Percentiles rank a stretch among this genome's conserved stretches.
Evolutionary conservation across 352 stramenopile species (phyloP).

Genomic region (Lagenidium giganteum): DNA sequence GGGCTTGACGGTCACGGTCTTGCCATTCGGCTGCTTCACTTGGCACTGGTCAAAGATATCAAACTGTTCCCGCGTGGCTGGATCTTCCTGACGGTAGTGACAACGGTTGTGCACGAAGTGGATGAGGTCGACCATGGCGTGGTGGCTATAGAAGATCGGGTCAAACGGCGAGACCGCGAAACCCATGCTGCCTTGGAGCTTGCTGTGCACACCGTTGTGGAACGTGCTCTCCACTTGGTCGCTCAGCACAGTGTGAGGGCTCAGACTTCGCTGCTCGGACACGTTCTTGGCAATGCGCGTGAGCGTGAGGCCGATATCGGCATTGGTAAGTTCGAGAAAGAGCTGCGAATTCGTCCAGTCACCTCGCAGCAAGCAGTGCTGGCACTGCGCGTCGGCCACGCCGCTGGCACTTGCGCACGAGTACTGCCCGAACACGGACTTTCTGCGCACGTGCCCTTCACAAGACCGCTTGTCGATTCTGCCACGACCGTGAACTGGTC

Average conservation of each 20-base stretch:
- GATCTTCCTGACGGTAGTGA: no score
- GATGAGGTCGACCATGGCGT: constrained; percentile 17
- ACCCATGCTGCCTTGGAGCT: constrained; percentile 15
- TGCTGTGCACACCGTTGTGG: constrained; percentile 21
- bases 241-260: no score
- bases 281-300: no score
- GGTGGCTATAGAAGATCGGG: constrained; percentile 18
- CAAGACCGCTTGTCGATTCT: constrained; percentile 9
- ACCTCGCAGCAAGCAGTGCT: not conserved
- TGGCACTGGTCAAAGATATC: no score
- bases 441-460: constrained; percentile 10
- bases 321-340: no score
- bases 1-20: no score
- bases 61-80: no score
- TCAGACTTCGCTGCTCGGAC: no score
- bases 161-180: constrained; percentile 15
- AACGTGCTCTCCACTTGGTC: constrained; percentile 11
- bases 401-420: not conserved
- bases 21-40: no score
- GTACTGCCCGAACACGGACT: constrained; percentile 12
- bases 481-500: not conserved
- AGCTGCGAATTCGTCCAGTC: constrained; percentile 4
- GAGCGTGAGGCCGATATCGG: no score
- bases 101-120: constrained; percentile 18
- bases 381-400: not conserved